These are phyloP conservation scores for Melanogaster broomeanus DNA, from an alignment of 768 basidiomycete genomes.

Conservation along the genomic window DNA sequence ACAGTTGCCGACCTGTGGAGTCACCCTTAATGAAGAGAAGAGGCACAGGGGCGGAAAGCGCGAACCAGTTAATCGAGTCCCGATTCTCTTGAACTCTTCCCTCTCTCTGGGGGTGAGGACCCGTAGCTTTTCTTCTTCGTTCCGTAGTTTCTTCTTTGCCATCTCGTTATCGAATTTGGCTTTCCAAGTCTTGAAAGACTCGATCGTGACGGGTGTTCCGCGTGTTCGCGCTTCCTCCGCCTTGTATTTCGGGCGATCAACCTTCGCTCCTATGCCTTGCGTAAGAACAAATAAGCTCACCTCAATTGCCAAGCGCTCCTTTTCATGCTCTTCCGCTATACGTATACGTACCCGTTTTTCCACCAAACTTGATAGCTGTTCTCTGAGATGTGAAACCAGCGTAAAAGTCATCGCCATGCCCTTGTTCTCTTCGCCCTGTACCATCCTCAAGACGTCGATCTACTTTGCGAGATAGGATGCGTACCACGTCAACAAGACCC, in stretches of 20 bases:
- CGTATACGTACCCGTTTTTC: slow-evolving; percentile 56
- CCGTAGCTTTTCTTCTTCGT: slow-evolving; percentile 80
- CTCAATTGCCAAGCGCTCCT: slow-evolving; percentile 74
- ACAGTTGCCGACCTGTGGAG: slow-evolving; percentile 85
- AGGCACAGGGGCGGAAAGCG: neutral
- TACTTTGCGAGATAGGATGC: slow-evolving; percentile 21
- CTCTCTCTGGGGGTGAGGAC: slow-evolving; percentile 75
- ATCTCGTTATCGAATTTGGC: slow-evolving; percentile 72
- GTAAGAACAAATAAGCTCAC: slow-evolving; percentile 38
- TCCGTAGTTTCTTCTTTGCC: slow-evolving; percentile 53
- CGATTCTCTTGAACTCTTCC: slow-evolving; percentile 75
- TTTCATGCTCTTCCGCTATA: slow-evolving; percentile 67
- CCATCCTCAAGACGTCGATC: neutral
- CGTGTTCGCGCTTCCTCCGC: slow-evolving; percentile 85
- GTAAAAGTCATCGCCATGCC: slow-evolving; percentile 99
- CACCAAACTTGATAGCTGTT: slow-evolving; percentile 68
- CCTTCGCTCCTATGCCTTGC: neutral
- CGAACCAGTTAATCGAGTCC: slow-evolving; percentile 69
- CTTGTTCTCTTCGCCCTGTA: slow-evolving; percentile 78
- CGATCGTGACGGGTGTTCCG: slow-evolving; percentile 88
- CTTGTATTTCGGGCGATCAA: slow-evolving; percentile 40
- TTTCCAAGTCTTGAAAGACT: slow-evolving; percentile 84
- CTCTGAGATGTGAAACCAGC: slow-evolving; percentile 81
- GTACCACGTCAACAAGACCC: slow-evolving; percentile 57
- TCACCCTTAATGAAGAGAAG: slow-evolving; percentile 4